phyloP scores from a whole-genome alignment of 2,329 filamentous ascomycete genomes.

The Chrysoporthe cubensis region DNA sequence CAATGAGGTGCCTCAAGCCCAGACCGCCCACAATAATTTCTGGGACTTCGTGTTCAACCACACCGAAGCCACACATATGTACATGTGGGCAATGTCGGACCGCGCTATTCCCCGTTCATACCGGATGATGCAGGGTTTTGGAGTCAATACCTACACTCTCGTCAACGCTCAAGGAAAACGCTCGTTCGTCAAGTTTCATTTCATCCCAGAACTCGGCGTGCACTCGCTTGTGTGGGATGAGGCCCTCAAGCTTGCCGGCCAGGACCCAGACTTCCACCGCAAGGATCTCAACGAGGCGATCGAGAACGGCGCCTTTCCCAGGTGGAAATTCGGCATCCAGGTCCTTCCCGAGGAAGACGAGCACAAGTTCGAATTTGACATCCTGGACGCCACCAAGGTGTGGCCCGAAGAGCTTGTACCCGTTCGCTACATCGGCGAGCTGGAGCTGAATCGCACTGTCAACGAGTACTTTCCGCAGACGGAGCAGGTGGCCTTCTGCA shows the following conservation, averaged over 20 bases:
- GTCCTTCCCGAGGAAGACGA: slow-evolving; percentile 71
- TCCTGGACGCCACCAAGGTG: slow-evolving; percentile 82
- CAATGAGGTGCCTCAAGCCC: slow-evolving; percentile 72
- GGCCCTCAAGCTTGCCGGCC: slow-evolving; percentile 72
- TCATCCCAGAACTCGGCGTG: slow-evolving; percentile 73
- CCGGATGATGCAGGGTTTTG: slow-evolving; percentile 87
- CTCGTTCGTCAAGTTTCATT: slow-evolving; percentile 79
- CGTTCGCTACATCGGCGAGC: slow-evolving; percentile 75
- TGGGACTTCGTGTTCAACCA: slow-evolving; percentile 75
- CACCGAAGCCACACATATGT: slow-evolving; percentile 77
- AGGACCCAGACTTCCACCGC: slow-evolving; percentile 81
- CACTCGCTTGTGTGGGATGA: slow-evolving; percentile 82
- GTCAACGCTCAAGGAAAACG: slow-evolving; percentile 70
- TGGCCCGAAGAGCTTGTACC: slow-evolving; percentile 82
- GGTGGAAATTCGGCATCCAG: slow-evolving; percentile 85
- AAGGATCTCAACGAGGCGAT: slow-evolving; percentile 79
- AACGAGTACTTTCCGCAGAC: slow-evolving; percentile 84
- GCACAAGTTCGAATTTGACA: slow-evolving; percentile 82
- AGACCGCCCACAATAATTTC: slow-evolving; percentile 74
- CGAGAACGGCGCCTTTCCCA: slow-evolving; percentile 69
- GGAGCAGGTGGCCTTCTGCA: slow-evolving; percentile 84
- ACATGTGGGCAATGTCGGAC: slow-evolving; percentile 79
- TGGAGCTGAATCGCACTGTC: slow-evolving; percentile 78
- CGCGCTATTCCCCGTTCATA: slow-evolving; percentile 73
- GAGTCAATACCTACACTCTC: slow-evolving; percentile 78